phyloP scores from a whole-genome alignment of 305 asterid species.

The Fraxinus sp. region DNA sequence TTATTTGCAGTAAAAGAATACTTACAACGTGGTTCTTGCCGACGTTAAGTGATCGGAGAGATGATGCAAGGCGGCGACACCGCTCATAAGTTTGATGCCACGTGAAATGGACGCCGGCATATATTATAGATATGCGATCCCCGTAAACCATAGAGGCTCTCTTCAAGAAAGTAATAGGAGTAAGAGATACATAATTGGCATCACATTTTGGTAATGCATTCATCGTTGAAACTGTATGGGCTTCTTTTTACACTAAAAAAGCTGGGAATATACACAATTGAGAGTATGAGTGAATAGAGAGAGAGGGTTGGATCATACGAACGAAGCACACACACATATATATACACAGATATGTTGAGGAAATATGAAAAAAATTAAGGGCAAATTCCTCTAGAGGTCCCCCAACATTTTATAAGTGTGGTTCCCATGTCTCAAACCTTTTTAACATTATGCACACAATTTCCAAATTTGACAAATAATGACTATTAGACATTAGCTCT shows the following conservation, averaged over 20 bases:
- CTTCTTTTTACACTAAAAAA: not conserved
- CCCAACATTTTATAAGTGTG: not conserved
- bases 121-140: slow-evolving; percentile 36
- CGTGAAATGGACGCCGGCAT: slow-evolving; percentile 38
- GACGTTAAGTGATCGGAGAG: slow-evolving; percentile 41
- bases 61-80: slow-evolving; percentile 53
- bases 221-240: slow-evolving; percentile 24
- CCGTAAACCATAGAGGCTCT: slow-evolving; percentile 49
- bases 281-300: not conserved
- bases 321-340: not conserved
- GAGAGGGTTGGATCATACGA: not conserved
- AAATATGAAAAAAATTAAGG: not conserved
- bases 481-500: too few relatives aligned
- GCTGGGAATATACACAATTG: not conserved
- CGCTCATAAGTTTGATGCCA: slow-evolving; percentile 52
- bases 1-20: not conserved
- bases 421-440: not conserved
- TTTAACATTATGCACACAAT: too few relatives aligned
- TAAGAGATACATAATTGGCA: slow-evolving; percentile 53
- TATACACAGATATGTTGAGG: not conserved
- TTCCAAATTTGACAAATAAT: too few relatives aligned
- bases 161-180: slow-evolving; percentile 52
- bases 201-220: slow-evolving; percentile 41
- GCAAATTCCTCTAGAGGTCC: not conserved
- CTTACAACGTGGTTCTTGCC: slow-evolving; percentile 46